Evolutionary conservation across 129 eudicot species (phyloP).

Genomic region (Lonicera japonica): DNA sequence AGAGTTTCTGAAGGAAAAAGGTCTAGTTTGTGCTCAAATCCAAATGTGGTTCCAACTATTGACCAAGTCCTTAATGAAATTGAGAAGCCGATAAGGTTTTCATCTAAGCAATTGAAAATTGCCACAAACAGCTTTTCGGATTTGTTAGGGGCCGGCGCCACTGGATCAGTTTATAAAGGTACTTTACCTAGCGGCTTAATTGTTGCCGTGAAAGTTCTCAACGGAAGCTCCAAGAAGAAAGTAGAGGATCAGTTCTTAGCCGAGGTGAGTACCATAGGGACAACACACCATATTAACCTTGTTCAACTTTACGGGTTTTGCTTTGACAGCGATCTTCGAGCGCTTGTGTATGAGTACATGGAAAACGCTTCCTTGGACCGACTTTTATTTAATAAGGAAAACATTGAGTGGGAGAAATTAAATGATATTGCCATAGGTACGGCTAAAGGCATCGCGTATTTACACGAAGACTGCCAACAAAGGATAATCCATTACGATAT

Average conservation of each 20-base stretch:
- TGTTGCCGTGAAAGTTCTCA: conserved; percentile 24
- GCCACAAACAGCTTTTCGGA: conserved; percentile 11
- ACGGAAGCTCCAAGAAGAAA: conserved; percentile 11
- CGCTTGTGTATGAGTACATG: conserved; percentile 34
- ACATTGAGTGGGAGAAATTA: conserved; percentile 13
- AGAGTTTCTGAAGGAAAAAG: not conserved
- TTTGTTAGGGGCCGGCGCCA: conserved; percentile 23
- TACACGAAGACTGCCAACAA: conserved; percentile 28
- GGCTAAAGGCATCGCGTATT: conserved; percentile 23
- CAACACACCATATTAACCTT: conserved; percentile 26
- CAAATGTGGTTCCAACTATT: conserved; percentile 9
- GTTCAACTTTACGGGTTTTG: conserved; percentile 26
- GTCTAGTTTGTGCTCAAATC: not conserved
- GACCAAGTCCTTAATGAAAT: conserved; percentile 17
- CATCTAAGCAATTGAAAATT: conserved; percentile 15
- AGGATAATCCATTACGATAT: conserved; percentile 27
- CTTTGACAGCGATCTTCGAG: conserved; percentile 15
- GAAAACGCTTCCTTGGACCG: conserved; percentile 13
- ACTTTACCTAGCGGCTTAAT: not conserved
- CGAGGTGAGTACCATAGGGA: conserved; percentile 29
- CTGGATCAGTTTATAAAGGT: conserved; percentile 32
- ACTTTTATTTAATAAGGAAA: not conserved
- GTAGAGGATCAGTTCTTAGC: conserved; percentile 28
- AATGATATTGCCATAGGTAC: conserved; percentile 20
- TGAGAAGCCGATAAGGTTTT: conserved; percentile 25